Evolutionary conservation across 352 stramenopile genomes (phyloP).

Genomic region (Pythium phragmitis): DNA sequence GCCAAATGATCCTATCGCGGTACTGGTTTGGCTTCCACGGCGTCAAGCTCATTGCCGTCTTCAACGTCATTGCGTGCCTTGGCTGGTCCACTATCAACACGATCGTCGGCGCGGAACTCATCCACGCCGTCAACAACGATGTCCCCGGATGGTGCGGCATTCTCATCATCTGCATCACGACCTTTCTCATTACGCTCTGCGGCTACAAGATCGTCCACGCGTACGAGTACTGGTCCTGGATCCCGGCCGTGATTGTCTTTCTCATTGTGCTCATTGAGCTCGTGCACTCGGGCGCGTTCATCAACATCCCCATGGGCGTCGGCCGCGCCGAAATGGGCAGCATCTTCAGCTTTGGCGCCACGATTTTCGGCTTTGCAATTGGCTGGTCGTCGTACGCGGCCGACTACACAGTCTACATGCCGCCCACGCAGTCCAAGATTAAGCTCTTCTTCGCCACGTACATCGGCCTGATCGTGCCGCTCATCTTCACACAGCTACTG

Average conservation of each 20-base stretch:
- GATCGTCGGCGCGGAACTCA: constrained; percentile 48
- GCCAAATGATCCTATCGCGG: constrained; percentile 50
- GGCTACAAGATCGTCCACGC: constrained; percentile 48
- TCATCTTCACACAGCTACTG: constrained; percentile 44
- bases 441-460: constrained; percentile 50
- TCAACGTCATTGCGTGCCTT: constrained; percentile 44
- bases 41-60: constrained; percentile 42
- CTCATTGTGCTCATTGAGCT: constrained; percentile 46
- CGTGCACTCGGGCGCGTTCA: constrained; percentile 36
- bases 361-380: constrained; percentile 41
- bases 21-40: constrained; percentile 50
- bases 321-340: constrained; percentile 34
- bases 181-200: constrained; percentile 48
- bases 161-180: constrained; percentile 43
- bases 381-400: constrained; percentile 39
- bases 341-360: constrained; percentile 38
- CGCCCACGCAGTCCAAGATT: constrained; percentile 36
- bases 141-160: constrained; percentile 44
- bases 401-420: constrained; percentile 52
- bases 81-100: constrained; percentile 49
- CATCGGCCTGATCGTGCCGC: constrained; percentile 39
- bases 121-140: constrained; percentile 45
- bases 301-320: constrained; percentile 44
- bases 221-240: constrained; percentile 58
- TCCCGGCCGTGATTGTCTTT: constrained; percentile 47